Evolutionary conservation across 805 yeast species (phyloP).

Genomic region (Lachancea waltii): DNA sequence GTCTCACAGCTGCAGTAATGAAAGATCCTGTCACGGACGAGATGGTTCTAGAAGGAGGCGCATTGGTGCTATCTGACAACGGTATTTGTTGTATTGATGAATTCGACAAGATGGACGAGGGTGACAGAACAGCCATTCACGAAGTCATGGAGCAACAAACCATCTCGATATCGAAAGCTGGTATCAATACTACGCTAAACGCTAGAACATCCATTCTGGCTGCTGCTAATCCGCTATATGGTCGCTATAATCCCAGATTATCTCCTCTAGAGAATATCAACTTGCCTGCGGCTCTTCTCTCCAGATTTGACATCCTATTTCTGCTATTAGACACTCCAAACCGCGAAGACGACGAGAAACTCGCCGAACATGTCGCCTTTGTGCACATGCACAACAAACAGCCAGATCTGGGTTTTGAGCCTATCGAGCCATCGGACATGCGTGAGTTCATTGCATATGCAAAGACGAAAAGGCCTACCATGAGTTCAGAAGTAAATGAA

Average conservation of each 20-base stretch:
- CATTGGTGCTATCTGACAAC: constrained; percentile 91
- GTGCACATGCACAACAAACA: constrained; percentile 92
- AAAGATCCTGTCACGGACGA: constrained; percentile 98
- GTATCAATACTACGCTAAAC: constrained; percentile 90
- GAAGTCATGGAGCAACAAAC: constrained; percentile 97
- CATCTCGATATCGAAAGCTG: constrained; percentile 94
- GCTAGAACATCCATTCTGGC: constrained; percentile 94
- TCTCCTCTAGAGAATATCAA: constrained; percentile 95
- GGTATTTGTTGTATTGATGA: constrained; percentile 99
- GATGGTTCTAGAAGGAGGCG: constrained; percentile 97
- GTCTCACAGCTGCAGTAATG: constrained; percentile 98
- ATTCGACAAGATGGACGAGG: constrained; percentile 97
- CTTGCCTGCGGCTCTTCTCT: constrained; percentile 90
- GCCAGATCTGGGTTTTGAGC: constrained; percentile 69
- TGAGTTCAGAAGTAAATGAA: constrained; percentile 77
- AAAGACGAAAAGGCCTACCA: constrained; percentile 74
- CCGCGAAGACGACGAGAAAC: constrained; percentile 69
- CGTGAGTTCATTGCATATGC: constrained; percentile 88
- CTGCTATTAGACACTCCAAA: constrained; percentile 80
- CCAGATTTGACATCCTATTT: constrained; percentile 89
- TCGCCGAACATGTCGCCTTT: constrained; percentile 90
- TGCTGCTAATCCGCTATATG: constrained; percentile 97
- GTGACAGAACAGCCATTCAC: constrained; percentile 85
- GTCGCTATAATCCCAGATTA: constrained; percentile 83
- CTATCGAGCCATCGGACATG: constrained; percentile 70